Evolutionary conservation across 176 grass and related monocot genomes (phyloP).

Genomic region (Thinopyrum elongatum): DNA sequence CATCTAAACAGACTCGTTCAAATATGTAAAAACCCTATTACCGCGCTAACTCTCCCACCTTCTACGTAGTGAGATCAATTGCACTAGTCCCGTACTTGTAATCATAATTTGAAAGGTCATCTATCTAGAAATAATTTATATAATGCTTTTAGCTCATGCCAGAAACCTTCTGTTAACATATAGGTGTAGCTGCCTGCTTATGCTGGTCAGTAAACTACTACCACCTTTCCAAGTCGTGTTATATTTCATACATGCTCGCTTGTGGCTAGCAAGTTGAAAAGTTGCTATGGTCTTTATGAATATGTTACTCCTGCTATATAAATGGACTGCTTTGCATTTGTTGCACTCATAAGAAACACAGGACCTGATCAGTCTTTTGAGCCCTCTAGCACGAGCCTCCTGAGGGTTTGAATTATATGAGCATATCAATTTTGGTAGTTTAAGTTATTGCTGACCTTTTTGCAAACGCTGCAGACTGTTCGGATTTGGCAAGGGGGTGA

Average conservation of each 20-base stretch:
- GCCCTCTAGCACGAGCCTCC: not conserved
- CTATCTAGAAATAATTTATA: not conserved
- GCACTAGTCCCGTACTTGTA: not conserved
- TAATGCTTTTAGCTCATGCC: not conserved
- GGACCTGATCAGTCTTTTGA: not conserved
- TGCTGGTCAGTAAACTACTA: conserved; percentile 3
- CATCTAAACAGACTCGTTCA: not conserved
- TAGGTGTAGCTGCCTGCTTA: not conserved
- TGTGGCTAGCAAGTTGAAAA: conserved; percentile 2
- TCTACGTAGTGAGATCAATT: not conserved
- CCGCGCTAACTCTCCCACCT: not conserved
- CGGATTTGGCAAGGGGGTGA: conserved; percentile 88
- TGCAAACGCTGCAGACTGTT: conserved; percentile 83
- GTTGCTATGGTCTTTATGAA: not conserved
- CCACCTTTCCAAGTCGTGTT: not conserved
- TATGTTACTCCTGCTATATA: not conserved
- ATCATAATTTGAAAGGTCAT: not conserved
- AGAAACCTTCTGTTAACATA: not conserved
- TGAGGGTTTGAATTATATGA: not conserved
- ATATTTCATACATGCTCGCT: not conserved
- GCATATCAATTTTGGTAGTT: not conserved
- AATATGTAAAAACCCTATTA: not conserved
- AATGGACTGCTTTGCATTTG: not conserved
- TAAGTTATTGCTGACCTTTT: conserved; percentile 34
- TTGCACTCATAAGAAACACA: not conserved